Percentiles rank a stretch among this genome's conserved stretches.
These are phyloP conservation scores for Paracoccidioides lutzii DNA, from an alignment of 2,329 filamentous ascomycete species.

Conservation along the genomic window DNA sequence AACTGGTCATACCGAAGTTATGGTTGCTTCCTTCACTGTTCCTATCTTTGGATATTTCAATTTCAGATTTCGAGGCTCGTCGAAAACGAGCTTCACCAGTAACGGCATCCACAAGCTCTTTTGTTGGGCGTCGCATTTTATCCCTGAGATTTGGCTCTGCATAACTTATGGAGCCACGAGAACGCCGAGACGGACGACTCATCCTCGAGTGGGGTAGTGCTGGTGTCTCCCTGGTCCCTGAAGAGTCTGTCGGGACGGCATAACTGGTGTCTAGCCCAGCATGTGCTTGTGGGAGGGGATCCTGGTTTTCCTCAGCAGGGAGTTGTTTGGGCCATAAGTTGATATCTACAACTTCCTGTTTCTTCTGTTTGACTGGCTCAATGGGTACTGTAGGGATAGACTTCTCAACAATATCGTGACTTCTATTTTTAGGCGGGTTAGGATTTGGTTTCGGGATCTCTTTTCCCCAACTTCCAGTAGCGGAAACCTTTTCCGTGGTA, in stretches of 20 bases:
- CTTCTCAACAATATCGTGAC: neutral
- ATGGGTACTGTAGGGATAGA: neutral
- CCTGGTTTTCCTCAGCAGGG: slow-evolving; percentile 3
- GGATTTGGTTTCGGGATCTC: neutral
- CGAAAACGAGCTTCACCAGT: slow-evolving; percentile 40
- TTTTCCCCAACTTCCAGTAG: neutral
- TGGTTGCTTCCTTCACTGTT: slow-evolving; percentile 1
- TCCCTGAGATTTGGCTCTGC: slow-evolving; percentile 68
- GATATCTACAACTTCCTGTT: neutral
- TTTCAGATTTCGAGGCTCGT: slow-evolving; percentile 34
- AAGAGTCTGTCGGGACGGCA: neutral
- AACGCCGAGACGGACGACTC: slow-evolving; percentile 50
- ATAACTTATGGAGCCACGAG: slow-evolving; percentile 60
- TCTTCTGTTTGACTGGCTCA: neutral
- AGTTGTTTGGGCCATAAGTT: slow-evolving; percentile 19
- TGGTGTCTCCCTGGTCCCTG: slow-evolving; percentile 14
- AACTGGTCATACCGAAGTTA: neutral
- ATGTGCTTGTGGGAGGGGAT: neutral
- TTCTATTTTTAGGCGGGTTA: neutral
- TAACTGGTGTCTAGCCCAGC: neutral
- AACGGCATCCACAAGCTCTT: slow-evolving; percentile 63
- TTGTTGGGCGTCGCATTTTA: slow-evolving; percentile 73
- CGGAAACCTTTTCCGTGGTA: slow-evolving; percentile 17
- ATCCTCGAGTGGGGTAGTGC: slow-evolving; percentile 8
- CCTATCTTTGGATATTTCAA: slow-evolving; percentile 11